phyloP scores from a whole-genome alignment of 495 filamentous ascomycete genomes.

The Aspergillus diversus region DNA sequence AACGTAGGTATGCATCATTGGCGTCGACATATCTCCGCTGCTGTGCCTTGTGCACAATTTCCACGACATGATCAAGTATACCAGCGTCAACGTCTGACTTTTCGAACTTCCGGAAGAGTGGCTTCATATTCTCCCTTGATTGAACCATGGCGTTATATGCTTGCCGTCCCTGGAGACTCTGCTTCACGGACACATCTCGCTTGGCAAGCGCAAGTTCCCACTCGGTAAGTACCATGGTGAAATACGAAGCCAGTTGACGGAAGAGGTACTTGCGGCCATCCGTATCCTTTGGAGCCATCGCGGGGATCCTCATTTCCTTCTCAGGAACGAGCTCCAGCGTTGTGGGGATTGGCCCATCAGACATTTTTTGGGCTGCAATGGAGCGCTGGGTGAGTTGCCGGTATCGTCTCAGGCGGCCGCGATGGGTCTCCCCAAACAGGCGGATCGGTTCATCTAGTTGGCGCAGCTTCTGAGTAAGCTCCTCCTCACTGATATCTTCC shows the following conservation, averaged over 20 bases:
- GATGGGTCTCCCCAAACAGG: slow-evolving; percentile 85
- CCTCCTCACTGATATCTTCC: slow-evolving; percentile 73
- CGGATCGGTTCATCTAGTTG: slow-evolving; percentile 69
- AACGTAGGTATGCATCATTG: slow-evolving; percentile 88
- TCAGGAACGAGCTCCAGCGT: slow-evolving; percentile 76
- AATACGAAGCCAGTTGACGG: slow-evolving; percentile 89
- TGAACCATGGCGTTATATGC: slow-evolving; percentile 80
- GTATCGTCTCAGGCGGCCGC: slow-evolving; percentile 69
- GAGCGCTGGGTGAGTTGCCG: slow-evolving; percentile 55
- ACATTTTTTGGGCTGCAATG: slow-evolving; percentile 54
- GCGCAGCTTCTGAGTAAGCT: slow-evolving; percentile 68
- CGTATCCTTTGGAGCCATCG: slow-evolving; percentile 56
- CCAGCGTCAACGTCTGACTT: slow-evolving; percentile 74
- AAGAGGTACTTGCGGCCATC: slow-evolving; percentile 69
- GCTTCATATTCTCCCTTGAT: slow-evolving; percentile 81
- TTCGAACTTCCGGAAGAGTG: slow-evolving; percentile 90
- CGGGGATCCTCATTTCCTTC: slow-evolving; percentile 81
- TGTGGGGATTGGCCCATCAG: slow-evolving; percentile 68
- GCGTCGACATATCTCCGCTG: slow-evolving; percentile 91
- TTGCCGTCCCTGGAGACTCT: slow-evolving; percentile 74
- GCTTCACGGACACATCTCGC: slow-evolving; percentile 63
- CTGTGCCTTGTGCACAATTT: slow-evolving; percentile 91
- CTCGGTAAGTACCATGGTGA: slow-evolving; percentile 86
- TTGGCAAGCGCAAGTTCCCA: slow-evolving; percentile 80
- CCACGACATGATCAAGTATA: slow-evolving; percentile 82